Evolutionary conservation across 441 rosid species (phyloP).

Genomic region (Gossypium trilobum): DNA sequence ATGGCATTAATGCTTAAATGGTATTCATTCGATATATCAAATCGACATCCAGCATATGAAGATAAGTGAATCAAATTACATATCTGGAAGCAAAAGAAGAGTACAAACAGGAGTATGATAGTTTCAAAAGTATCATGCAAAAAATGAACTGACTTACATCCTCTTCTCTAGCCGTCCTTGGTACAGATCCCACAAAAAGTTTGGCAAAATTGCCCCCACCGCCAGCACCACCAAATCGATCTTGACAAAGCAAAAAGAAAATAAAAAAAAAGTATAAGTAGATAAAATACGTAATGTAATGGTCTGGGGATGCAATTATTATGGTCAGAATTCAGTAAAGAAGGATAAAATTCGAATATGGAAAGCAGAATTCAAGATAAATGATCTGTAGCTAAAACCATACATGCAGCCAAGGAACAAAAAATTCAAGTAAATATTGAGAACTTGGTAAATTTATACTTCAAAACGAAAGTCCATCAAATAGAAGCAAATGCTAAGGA

Average conservation of each 20-base stretch:
- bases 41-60: background rate
- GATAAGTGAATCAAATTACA: background rate
- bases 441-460: background rate
- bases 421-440: background rate
- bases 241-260: constrained; percentile 29
- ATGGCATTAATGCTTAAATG: background rate
- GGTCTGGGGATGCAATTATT: background rate
- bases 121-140: constrained; percentile 3
- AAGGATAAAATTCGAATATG: background rate
- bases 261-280: background rate
- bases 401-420: background rate
- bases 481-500: background rate
- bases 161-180: constrained; percentile 71
- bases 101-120: background rate
- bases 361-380: background rate
- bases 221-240: constrained; percentile 36
- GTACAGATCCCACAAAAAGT: constrained; percentile 98
- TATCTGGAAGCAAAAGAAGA: background rate
- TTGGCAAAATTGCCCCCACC: constrained; percentile 65
- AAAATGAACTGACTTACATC: constrained; percentile 54
- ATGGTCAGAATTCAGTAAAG: background rate
- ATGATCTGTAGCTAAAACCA: background rate
- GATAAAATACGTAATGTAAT: background rate
- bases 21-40: background rate
- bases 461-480: background rate